Base-by-base conservation (phyloP, 768 basidiomycete species). In the Russula brevipes region DNA sequence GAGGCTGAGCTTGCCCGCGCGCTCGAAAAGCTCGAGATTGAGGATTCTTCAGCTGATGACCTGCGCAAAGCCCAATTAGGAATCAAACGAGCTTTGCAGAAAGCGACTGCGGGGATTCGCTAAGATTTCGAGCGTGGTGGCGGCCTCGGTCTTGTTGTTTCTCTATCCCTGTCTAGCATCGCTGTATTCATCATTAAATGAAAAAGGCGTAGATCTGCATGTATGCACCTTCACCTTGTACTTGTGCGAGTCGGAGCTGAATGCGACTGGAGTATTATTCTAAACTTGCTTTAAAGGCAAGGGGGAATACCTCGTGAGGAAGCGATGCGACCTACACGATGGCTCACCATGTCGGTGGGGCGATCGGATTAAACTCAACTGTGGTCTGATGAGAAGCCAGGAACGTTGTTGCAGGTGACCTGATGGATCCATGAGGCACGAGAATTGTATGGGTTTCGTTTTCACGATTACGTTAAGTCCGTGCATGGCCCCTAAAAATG, bases 1-100 rank as follows among this genome's bases (percentile, higher is more conserved):
- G 97, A 99, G 82, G 83, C 89, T 67, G 97, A 98, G 81, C 93
- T 99, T 66, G 95, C 97, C 57, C 91, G 94, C 73, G 95, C 97
- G 36, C 85, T 98, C 54, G 97, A 98, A 86, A 94, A 94, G 81
- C 82, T 99, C 74, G 97, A 98, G 83, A 91, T 97, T 66, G 96
- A 97, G 80, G 92, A 96, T 63, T 91, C 92, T 64, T 81, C 89
- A 36, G 86, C 86, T 59, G 97, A 98, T 75, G 94, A 99, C 77
- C 85, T 99, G 72, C 91, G 89, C 79, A 97, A 96, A 80, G 89
- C 92, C 63, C 93, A 98, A 76, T 84, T 99, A 68, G 81, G 85
- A 74, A 93, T 98, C 78, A 96, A 95, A 81, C 88, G 96, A 73
- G 91, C 95, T 65, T 83, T 99, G 74, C 95, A 98, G 83, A 99